A percentile compares a stretch with the other conserved stretches of the same genome.
Conservation (phyloP, 2,329 filamentous ascomycete species). For the Xylariaceae sp. region DNA sequence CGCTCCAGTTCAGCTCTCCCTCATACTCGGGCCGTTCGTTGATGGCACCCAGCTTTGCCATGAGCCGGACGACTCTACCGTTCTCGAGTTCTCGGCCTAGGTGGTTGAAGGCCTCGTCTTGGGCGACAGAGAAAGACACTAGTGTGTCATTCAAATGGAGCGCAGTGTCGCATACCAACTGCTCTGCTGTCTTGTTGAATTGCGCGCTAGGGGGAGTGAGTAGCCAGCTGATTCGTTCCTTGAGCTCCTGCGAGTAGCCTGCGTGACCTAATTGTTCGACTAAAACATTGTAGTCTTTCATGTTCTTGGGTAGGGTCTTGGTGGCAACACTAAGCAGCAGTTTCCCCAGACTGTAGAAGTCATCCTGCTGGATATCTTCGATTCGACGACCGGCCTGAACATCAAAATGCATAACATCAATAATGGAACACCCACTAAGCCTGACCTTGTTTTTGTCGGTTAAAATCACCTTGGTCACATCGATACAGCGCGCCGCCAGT, state of each 20-base stretch:
- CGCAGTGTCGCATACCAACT: constrained; percentile 74
- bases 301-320: constrained; percentile 52
- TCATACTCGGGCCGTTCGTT: constrained; percentile 87
- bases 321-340: constrained; percentile 79
- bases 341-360: constrained; percentile 78
- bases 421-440: constrained; percentile 79
- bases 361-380: constrained; percentile 78
- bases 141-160: constrained; percentile 71
- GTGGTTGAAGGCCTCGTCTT: constrained; percentile 70
- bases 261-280: constrained; percentile 69
- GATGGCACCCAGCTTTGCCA: constrained; percentile 78
- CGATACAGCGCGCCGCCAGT: constrained; percentile 80
- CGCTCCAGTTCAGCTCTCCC: constrained; percentile 75
- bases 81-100: constrained; percentile 85
- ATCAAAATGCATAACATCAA: constrained; percentile 86
- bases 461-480: constrained; percentile 81
- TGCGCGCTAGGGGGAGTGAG: constrained; percentile 59
- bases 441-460: constrained; percentile 89
- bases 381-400: constrained; percentile 53
- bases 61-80: constrained; percentile 73
- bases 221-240: constrained; percentile 78
- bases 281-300: constrained; percentile 62
- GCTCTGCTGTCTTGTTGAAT: constrained; percentile 67
- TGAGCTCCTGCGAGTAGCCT: constrained; percentile 73
- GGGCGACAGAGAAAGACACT: constrained; percentile 73